Evolutionary conservation across 164 flowering plant genomes (phyloP).

Genomic region (Akebia trifoliata): DNA sequence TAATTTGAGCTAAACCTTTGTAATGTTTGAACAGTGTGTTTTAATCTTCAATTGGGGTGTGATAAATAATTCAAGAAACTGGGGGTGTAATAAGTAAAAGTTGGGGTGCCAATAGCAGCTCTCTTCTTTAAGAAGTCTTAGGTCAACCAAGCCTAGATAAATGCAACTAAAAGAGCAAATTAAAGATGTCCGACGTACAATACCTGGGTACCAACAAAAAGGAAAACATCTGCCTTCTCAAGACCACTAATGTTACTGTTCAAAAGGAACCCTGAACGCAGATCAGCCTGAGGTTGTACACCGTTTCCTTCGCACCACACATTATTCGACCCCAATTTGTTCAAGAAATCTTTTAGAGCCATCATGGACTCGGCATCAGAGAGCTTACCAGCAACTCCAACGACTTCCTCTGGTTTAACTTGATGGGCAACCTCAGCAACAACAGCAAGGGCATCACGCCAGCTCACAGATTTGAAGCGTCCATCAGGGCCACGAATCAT

Average conservation of each 20-base stretch:
- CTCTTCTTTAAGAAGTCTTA: no score
- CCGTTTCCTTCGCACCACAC: slow-evolving; percentile 93
- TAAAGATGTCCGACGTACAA: slow-evolving; percentile 1
- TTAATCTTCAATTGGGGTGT: no score
- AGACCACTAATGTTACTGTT: slow-evolving; percentile 78
- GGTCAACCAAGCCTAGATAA: no score
- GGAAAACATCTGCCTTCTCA: slow-evolving; percentile 94
- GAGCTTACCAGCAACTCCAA: slow-evolving; percentile 87
- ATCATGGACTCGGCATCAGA: slow-evolving; percentile 99
- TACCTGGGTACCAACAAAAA: slow-evolving; percentile 98
- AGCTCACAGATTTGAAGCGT: slow-evolving; percentile 83
- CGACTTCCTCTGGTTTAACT: slow-evolving; percentile 81
- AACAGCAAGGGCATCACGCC: slow-evolving; percentile 96
- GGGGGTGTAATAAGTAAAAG: no score
- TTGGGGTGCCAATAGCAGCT: no score
- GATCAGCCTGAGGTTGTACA: slow-evolving; percentile 59
- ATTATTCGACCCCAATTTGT: slow-evolving; percentile 90
- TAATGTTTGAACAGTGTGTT: no score
- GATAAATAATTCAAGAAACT: no score
- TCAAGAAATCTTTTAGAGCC: slow-evolving; percentile 90
- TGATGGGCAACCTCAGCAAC: slow-evolving; percentile 77
- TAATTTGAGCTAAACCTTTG: no score
- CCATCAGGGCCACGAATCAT: slow-evolving; percentile 99
- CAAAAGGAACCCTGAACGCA: slow-evolving; percentile 79
- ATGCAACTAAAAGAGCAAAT: neutral